Evolutionary conservation across 2,329 filamentous ascomycete genomes (phyloP), one percentile per base, ranked within the genome.

Genomic region (Arthrinium puccinioides): DNA sequence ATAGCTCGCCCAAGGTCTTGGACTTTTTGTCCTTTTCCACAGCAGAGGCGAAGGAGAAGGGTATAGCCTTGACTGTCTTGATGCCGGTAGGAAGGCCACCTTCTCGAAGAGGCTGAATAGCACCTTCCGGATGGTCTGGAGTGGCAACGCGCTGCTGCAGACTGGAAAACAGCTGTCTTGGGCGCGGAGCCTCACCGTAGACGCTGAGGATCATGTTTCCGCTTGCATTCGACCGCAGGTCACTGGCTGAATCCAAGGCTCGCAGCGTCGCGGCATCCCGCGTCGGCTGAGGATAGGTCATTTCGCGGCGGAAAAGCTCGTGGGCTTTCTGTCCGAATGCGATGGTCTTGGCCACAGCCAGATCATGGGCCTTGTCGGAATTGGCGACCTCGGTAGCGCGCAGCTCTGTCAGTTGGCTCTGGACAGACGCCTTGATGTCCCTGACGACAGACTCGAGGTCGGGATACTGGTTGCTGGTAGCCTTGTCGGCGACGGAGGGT

Each of bases 161-260:
- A 58, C 89, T 94, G 4, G 90, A 94, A 57, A 92, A 96, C 4
- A 96, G 67, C 42, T 90, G 84, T 48, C 80, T 82, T 24, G 84
- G 74, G 31, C 79, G 79, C 2, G 82, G 79, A 27, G 84, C 84
- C 47, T 80, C 84, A 38, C 86, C 87, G 47, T 80, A 82, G 1
- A 94, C 67, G 1, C 86, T 90, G 40, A 96, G 66, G 6, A 90
- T 81, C 13, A 79, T 72, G 38, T 73, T 60, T 46, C 73, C 57
- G 46, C 67, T 53, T 15, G 66, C 55, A 18, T 60, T 57, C 4
- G 59, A 54, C 14, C 61, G 57, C 20, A 60, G 45, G 32, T 61
- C 59, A 27, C 63, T 65, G 34, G 65, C 61, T n/a, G 56, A 44
- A 9, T 64, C 59, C 9, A 61, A 49, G 24, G 60, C 55, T 10